Conservation (phyloP, 345 rosid genomes). For the Combretum micranthum region DNA sequence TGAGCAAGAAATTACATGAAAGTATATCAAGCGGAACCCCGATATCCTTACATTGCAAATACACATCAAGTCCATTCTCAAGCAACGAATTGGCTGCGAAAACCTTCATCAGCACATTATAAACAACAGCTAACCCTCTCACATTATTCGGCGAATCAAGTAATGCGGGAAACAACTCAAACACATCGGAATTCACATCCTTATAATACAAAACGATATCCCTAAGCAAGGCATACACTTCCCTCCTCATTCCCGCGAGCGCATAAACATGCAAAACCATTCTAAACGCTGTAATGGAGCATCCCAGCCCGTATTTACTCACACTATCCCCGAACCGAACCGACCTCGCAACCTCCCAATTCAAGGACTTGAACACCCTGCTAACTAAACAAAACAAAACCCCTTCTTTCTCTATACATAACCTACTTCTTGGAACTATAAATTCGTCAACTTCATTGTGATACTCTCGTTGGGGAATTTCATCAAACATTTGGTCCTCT, state of each 20-base stretch:
- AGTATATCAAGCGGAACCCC: conserved; percentile 24
- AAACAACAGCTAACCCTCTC: conserved; percentile 14
- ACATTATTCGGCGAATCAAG: conserved; percentile 21
- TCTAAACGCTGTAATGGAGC: conserved; percentile 26
- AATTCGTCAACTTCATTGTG: too few species aligned
- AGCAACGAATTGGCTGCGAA: conserved; percentile 43
- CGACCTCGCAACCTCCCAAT: too few species aligned
- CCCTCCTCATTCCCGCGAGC: conserved; percentile 20
- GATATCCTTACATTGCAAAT: conserved; percentile 17
- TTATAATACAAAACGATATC: conserved; percentile 22
- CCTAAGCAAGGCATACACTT: conserved; percentile 36
- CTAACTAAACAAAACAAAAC: conserved; percentile 25
- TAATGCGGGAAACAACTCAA: conserved; percentile 23
- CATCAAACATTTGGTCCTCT: too few species aligned
- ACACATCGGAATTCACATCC: conserved; percentile 23
- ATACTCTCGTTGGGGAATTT: too few species aligned
- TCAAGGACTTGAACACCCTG: conserved; percentile 34
- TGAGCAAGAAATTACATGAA: conserved; percentile 55
- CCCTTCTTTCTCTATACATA: too few species aligned
- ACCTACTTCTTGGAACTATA: too few species aligned
- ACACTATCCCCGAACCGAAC: conserved; percentile 25
- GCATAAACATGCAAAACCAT: conserved; percentile 30
- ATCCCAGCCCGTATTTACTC: conserved; percentile 17
- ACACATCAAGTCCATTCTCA: conserved; percentile 28
- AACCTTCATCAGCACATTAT: conserved; percentile 36